Conservation (phyloP, 352 stramenopile species). For the Pythium phragmitis region DNA sequence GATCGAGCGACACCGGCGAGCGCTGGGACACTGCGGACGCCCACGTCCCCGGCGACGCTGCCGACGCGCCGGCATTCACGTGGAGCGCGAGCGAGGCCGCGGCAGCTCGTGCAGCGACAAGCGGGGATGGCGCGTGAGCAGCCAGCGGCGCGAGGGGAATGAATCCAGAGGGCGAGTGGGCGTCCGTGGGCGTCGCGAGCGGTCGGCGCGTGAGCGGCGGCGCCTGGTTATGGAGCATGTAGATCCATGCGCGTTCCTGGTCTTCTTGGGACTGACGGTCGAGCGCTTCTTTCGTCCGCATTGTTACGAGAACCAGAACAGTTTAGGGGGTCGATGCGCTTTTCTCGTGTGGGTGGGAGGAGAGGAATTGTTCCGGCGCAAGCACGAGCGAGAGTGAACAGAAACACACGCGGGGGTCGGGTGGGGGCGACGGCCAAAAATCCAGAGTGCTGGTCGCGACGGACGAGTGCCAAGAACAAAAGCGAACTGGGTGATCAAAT, state of each 20-base stretch:
- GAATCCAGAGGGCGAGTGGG: constrained; percentile 17
- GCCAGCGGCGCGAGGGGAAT: constrained; percentile 27
- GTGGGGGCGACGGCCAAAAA: constrained; percentile 15
- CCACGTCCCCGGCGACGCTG: constrained; percentile 11
- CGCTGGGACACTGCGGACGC: background rate
- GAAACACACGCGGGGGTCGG: background rate
- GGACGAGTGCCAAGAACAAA: background rate
- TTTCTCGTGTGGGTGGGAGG: background rate
- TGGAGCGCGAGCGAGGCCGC: constrained; percentile 22
- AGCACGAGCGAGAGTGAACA: constrained; percentile 1
- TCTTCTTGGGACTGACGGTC: constrained; percentile 38
- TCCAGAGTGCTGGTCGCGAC: constrained; percentile 28
- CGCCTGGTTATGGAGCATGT: constrained; percentile 51
- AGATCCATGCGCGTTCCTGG: constrained; percentile 56
- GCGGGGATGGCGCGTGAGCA: constrained; percentile 22
- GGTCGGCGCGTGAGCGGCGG: constrained; percentile 35
- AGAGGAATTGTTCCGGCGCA: background rate
- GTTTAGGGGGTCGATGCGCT: background rate
- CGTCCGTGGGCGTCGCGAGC: constrained; percentile 2
- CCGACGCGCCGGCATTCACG: constrained; percentile 6
- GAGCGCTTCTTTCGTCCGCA: constrained; percentile 51
- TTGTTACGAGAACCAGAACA: constrained; percentile 8
- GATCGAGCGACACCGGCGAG: background rate
- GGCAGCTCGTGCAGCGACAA: constrained; percentile 20
- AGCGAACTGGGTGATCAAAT: constrained; percentile 17